Evolutionary conservation across 768 basidiomycete genomes (phyloP), one percentile per base, ranked within the genome.

Genomic region (Lyophyllum semitale): DNA sequence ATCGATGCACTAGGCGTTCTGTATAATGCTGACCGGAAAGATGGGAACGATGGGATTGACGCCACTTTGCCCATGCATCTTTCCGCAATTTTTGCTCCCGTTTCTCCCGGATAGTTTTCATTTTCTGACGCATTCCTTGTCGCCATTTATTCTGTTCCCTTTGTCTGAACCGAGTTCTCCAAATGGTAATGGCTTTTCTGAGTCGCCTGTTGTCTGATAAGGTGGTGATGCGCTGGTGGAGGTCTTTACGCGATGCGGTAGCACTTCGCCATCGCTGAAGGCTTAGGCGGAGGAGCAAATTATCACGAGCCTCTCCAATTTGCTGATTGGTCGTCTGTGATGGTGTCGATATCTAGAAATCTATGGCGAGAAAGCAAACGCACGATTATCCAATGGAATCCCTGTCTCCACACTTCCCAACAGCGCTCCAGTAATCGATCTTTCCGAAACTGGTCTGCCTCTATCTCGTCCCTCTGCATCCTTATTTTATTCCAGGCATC

Each of bases 401-500:
- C 84, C 63, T 84, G 81, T 43, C 74, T 76, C 93, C 93, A 95
- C 55, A 87, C 81, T 45, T 85, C 81, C 84, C 85, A 89, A 63
- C 84, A 92, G 15, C 83, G 83, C 62, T 86, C 84, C 25, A 91
- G 48, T 53, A 93, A 71, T 48, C 77, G 78, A 48, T 85, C 82
- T 27, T 82, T 73, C 41, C 86, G 77, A 68, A 87, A 92, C 52
- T 75, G 74, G 66, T 86, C 89, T 18, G 93, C 93, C 26, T 84
- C 80, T 60, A 80, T 75, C 64, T 92, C 87, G 59, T 90, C 84
- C 61, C 83, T 82, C 43, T 82, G 78, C 77, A 87, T 82, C 64
- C 81, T 78, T 30, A 91, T 84, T 58, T 85, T 89, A 60, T 85
- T 84, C 89, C 90, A 93, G 0, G 87, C 87, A 54, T 89, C 87